Percentiles rank a stretch among this genome's conserved stretches.
Evolutionary conservation across 805 yeast genomes (phyloP).

Genomic region (Schwanniomyces pseudopolymorphus): DNA sequence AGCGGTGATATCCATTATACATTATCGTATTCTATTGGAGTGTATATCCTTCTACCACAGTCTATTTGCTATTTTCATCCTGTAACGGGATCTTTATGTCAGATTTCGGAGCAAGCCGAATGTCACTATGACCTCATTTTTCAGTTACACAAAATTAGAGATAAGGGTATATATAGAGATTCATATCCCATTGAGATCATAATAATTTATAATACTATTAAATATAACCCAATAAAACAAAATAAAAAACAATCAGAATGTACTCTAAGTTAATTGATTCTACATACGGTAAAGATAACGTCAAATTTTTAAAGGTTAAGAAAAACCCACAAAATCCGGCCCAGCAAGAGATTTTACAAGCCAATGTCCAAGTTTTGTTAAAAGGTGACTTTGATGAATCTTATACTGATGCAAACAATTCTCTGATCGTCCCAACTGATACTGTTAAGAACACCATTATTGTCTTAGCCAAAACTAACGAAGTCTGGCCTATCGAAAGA

Average conservation of each 20-base stretch:
- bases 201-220: background rate
- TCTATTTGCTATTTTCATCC: background rate
- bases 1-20: no score
- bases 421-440: slow-evolving; percentile 90
- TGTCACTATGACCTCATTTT: background rate
- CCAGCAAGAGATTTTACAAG: slow-evolving; percentile 80
- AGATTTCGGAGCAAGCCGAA: background rate
- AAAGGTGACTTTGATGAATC: slow-evolving; percentile 78
- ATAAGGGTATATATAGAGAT: background rate
- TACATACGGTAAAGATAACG: slow-evolving; percentile 89
- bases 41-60: background rate
- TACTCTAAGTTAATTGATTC: slow-evolving; percentile 40
- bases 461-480: slow-evolving; percentile 76
- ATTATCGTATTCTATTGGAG: no score
- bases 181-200: background rate
- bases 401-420: slow-evolving; percentile 85
- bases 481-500: slow-evolving; percentile 88
- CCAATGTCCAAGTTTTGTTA: slow-evolving; percentile 72
- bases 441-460: slow-evolving; percentile 87
- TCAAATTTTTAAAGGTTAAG: slow-evolving; percentile 85
- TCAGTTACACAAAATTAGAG: background rate
- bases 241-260: background rate
- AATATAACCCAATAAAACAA: background rate
- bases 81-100: background rate
- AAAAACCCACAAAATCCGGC: slow-evolving; percentile 72